Evolutionary conservation across 2,329 filamentous ascomycete genomes (phyloP), one percentile per base, ranked within the genome.

Genomic region (Pseudogymnoascus sp.): DNA sequence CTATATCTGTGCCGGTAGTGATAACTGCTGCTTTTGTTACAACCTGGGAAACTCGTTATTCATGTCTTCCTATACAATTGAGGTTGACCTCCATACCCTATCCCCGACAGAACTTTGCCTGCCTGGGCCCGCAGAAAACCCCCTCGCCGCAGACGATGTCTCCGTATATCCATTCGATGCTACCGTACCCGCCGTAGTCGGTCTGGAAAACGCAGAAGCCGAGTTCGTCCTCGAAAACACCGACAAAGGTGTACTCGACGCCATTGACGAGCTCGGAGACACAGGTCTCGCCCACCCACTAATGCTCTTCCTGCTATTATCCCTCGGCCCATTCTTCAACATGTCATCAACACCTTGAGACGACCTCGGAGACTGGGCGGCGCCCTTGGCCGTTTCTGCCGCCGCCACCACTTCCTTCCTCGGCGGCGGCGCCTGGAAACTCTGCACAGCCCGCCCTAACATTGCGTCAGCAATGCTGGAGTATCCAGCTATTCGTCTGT

Each of bases 381-480:
- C 4, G 26, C 31, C 19, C 37, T 23, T 39, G 5, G 37, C 58
- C n/a, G 37, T 29, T 1, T n/a, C 33, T 6, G 58, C 33, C 2
- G 58, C 58, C 6, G 37, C 37, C 26, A 68, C 62, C 38, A 66
- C 63, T 8, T 61, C 64, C 59, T 71, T 72, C n/a, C 66, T 35
- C 12, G 67, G 63, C 4, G 64, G 61, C 62, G 67, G 64, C 16
- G 55, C 61, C 41, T 64, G 55, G 63, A 64, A 62, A 6, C 64
- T 64, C 43, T 70, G 68, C 3, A 65, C 62, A 26, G 72, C 72
- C 49, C 71, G 65, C 23, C 61, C 60, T 63, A 76, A 66, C 75
- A 76, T 76, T 45, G 67, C 67, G 63, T 68, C 69, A 62, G 67
- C 68, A 61, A 72, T 71, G 21, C 71, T 70, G 41, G 71, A 70